Evolutionary conservation across 176 grass and related monocot species (phyloP).

Genomic region (Avena sativa): DNA sequence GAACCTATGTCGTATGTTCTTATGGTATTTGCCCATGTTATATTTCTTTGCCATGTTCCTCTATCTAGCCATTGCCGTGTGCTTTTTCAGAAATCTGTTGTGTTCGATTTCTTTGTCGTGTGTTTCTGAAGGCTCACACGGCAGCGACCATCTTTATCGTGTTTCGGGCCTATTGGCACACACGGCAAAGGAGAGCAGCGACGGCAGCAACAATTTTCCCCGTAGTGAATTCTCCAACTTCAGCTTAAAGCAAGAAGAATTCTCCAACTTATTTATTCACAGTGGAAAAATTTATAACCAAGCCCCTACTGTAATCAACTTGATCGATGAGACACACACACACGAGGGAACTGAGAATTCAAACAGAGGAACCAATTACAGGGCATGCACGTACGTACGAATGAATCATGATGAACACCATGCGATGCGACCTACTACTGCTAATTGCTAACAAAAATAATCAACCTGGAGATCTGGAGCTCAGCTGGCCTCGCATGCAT

Average conservation of each 20-base stretch:
- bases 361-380: slow-evolving; percentile 15
- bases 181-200: no score
- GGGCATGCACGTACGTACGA: not conserved
- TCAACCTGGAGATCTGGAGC: slow-evolving; percentile 28
- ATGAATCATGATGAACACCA: not conserved
- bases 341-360: slow-evolving; percentile 12
- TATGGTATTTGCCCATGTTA: no score
- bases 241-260: not conserved
- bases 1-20: no score
- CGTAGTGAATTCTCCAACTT: no score
- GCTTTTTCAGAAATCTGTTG: no score
- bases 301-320: not conserved
- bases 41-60: no score
- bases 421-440: not conserved
- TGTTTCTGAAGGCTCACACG: no score
- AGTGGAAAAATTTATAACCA: not conserved
- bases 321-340: not conserved
- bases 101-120: no score
- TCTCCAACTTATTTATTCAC: not conserved
- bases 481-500: slow-evolving; percentile 25
- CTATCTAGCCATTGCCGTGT: no score
- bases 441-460: slow-evolving; percentile 21
- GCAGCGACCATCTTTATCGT: no score
- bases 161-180: no score
- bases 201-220: no score